Evolutionary conservation across 257 asterid species (phyloP).

Genomic region (Penstemon eatonii): DNA sequence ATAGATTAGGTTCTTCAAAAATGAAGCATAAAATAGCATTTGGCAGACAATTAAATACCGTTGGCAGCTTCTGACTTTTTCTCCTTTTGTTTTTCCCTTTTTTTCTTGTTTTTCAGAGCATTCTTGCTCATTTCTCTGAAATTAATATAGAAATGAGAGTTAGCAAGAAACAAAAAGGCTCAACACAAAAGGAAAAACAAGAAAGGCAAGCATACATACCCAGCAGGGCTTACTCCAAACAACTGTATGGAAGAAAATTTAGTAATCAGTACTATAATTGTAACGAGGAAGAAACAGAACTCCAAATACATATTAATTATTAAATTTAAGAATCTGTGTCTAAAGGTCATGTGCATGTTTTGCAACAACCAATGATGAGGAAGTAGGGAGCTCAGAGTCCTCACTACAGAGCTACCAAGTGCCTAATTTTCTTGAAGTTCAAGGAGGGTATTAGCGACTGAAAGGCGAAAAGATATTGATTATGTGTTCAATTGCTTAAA

Average conservation of each 20-base stretch:
- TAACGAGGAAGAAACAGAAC: neutral
- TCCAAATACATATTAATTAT: constrained; percentile 1
- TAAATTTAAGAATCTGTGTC: neutral
- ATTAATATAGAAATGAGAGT: constrained; percentile 7
- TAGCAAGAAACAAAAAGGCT: constrained; percentile 18
- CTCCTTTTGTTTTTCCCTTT: constrained; percentile 83
- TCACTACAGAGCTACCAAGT: neutral
- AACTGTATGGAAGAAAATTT: constrained; percentile 49
- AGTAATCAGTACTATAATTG: constrained; percentile 25
- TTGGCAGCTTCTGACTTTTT: constrained; percentile 63
- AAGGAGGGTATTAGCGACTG: neutral
- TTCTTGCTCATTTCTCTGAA: constrained; percentile 82
- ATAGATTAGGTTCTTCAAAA: neutral
- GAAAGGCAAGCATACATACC: constrained; percentile 46
- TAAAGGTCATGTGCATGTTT: neutral
- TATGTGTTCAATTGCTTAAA: neutral
- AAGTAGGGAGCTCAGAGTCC: neutral
- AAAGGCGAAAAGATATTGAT: neutral
- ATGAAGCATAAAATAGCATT: neutral
- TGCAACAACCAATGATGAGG: neutral
- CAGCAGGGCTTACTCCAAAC: constrained; percentile 67
- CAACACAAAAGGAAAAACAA: neutral
- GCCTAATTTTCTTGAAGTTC: neutral
- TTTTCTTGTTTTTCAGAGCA: constrained; percentile 83
- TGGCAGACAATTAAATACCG: constrained; percentile 24